Evolutionary conservation across 352 stramenopile genomes (phyloP).

Genomic region (Pseudoperonospora humuli): DNA sequence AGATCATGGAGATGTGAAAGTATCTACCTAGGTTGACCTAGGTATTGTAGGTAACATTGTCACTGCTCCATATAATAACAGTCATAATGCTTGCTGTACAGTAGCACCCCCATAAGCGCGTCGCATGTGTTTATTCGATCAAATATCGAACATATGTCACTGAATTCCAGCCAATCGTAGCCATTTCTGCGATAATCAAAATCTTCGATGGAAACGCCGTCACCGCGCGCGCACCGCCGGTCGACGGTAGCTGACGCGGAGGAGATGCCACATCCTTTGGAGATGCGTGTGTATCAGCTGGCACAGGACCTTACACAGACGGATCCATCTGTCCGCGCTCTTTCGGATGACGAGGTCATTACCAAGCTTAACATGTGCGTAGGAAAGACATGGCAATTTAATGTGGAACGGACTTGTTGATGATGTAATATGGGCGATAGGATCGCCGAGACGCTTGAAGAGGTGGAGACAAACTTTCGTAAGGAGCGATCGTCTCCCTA

Average conservation of each 20-base stretch:
- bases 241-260: slow-evolving; percentile 24
- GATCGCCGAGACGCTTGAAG: slow-evolving; percentile 69
- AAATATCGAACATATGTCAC: no score
- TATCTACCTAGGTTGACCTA: no score
- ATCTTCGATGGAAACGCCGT: no score
- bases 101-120: no score
- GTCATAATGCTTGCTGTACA: no score
- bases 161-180: no score
- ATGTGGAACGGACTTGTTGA: slow-evolving; percentile 3
- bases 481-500: slow-evolving; percentile 68
- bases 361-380: slow-evolving; percentile 73
- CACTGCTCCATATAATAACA: no score
- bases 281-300: slow-evolving; percentile 54
- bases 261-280: slow-evolving; percentile 47
- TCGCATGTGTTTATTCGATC: no score
- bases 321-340: slow-evolving; percentile 24
- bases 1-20: no score
- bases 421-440: slow-evolving; percentile 22
- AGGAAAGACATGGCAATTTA: not conserved
- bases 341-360: slow-evolving; percentile 54
- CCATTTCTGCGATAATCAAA: no score
- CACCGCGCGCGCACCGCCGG: slow-evolving; percentile 20
- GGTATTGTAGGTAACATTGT: no score
- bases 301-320: slow-evolving; percentile 53
- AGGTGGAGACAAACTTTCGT: slow-evolving; percentile 67